Percentiles rank a stretch among this genome's conserved stretches.
Conservation (phyloP, 257 asterid genomes). For the Nicotiana tabacum region DNA sequence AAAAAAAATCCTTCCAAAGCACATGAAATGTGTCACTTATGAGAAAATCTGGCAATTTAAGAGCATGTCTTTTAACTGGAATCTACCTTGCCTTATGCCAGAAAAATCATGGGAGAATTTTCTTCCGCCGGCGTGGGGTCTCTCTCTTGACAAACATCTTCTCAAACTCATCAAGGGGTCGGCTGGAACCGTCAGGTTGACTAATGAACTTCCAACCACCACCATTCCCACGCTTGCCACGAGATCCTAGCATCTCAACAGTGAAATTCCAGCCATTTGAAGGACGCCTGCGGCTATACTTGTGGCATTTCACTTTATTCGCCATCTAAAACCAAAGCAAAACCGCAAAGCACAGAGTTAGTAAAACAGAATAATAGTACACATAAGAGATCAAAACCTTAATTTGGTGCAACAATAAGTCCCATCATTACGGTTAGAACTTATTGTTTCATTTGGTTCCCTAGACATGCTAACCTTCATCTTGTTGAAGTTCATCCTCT, state of each 20-base stretch:
- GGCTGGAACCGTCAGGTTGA: slow-evolving; percentile 75
- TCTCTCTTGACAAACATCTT: slow-evolving; percentile 85
- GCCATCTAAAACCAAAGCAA: slow-evolving; percentile 39
- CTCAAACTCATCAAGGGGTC: slow-evolving; percentile 76
- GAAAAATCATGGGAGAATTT: slow-evolving; percentile 52
- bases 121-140: slow-evolving; percentile 71
- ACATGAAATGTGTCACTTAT: not conserved
- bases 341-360: not conserved
- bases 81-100: not conserved
- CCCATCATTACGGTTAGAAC: not conserved
- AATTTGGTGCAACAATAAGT: not conserved
- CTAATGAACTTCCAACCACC: slow-evolving; percentile 92
- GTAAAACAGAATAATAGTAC: not conserved
- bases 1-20: not conserved
- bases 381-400: not conserved
- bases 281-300: slow-evolving; percentile 91
- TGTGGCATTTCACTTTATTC: slow-evolving; percentile 72
- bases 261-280: slow-evolving; percentile 78
- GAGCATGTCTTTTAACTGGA: not conserved
- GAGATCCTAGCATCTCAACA: slow-evolving; percentile 79
- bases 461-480: slow-evolving; percentile 50
- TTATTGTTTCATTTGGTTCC: not conserved
- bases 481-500: slow-evolving; percentile 73
- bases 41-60: not conserved
- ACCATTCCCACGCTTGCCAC: slow-evolving; percentile 73